Evolutionary conservation across 2,329 filamentous ascomycete genomes (phyloP).

Genomic region (Ophiostoma perfectum): DNA sequence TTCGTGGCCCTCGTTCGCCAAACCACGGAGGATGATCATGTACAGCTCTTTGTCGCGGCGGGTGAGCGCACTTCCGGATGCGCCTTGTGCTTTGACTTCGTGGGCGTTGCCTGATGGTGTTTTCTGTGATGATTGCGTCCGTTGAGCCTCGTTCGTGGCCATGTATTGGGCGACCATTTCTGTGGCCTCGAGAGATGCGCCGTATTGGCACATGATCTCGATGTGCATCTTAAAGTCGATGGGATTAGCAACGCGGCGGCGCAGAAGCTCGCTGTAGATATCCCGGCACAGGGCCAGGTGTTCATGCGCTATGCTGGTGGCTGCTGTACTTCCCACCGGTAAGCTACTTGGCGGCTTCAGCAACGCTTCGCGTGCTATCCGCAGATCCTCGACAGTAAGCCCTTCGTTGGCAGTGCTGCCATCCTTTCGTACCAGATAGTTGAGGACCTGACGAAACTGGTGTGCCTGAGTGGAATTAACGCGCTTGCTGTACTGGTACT

Average conservation of each 20-base stretch:
- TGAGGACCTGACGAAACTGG: slow-evolving; percentile 47
- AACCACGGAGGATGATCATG: slow-evolving; percentile 53
- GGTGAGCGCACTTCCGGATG: background rate
- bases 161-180: slow-evolving; percentile 40
- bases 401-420: slow-evolving; percentile 25
- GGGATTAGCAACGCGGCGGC: slow-evolving; percentile 26
- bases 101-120: background rate
- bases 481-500: slow-evolving; percentile 43
- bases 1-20: slow-evolving; percentile 56
- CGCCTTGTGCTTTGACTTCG: background rate
- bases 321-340: background rate
- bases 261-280: slow-evolving; percentile 36
- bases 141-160: slow-evolving; percentile 17
- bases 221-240: slow-evolving; percentile 42
- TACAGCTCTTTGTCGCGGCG: slow-evolving; percentile 37
- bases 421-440: slow-evolving; percentile 39
- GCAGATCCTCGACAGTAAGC: slow-evolving; percentile 40
- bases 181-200: slow-evolving; percentile 50
- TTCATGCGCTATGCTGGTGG: slow-evolving; percentile 29
- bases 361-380: slow-evolving; percentile 38
- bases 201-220: slow-evolving; percentile 48
- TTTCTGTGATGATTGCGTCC: background rate
- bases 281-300: slow-evolving; percentile 44
- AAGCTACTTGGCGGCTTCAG: slow-evolving; percentile 9
- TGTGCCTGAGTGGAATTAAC: slow-evolving; percentile 63